Percentiles rank a stretch among this genome's conserved stretches.
These are phyloP conservation scores for Garcia nutans DNA, from an alignment of 345 rosid species.

Conservation along the genomic window DNA sequence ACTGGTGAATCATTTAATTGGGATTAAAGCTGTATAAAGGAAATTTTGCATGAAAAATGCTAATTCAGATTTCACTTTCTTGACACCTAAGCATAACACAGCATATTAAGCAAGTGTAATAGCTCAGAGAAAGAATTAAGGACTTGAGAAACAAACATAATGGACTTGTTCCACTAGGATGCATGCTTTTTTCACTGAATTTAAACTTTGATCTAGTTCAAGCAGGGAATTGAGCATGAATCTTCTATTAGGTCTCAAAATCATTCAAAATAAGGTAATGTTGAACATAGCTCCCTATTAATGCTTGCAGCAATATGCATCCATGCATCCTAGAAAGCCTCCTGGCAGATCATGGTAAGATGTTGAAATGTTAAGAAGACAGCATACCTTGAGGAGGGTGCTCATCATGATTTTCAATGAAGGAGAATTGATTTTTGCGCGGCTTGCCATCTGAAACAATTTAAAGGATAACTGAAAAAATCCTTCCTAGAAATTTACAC, in stretches of 20 bases:
- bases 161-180: not conserved
- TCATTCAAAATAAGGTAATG: too few relatives aligned
- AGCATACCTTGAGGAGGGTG: slow-evolving; percentile 47
- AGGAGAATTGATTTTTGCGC: slow-evolving; percentile 76
- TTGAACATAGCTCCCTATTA: too few relatives aligned
- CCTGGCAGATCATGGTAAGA: not conserved
- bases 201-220: too few relatives aligned
- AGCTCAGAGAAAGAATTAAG: not conserved
- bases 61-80: too few relatives aligned
- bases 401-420: slow-evolving; percentile 58
- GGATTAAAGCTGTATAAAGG: not conserved
- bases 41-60: not conserved
- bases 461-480: not conserved
- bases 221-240: too few relatives aligned
- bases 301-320: too few relatives aligned
- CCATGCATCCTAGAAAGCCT: not conserved
- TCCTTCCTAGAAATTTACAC: not conserved
- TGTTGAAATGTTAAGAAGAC: too few relatives aligned
- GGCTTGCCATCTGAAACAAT: slow-evolving; percentile 64
- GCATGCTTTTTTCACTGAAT: not conserved
- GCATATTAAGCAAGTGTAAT: too few relatives aligned
- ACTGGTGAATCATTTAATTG: not conserved
- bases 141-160: not conserved
- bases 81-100: too few relatives aligned
- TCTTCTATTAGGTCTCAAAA: too few relatives aligned